Evolutionary conservation across 495 filamentous ascomycete genomes (phyloP).

Genomic region (Penicillium daleae): DNA sequence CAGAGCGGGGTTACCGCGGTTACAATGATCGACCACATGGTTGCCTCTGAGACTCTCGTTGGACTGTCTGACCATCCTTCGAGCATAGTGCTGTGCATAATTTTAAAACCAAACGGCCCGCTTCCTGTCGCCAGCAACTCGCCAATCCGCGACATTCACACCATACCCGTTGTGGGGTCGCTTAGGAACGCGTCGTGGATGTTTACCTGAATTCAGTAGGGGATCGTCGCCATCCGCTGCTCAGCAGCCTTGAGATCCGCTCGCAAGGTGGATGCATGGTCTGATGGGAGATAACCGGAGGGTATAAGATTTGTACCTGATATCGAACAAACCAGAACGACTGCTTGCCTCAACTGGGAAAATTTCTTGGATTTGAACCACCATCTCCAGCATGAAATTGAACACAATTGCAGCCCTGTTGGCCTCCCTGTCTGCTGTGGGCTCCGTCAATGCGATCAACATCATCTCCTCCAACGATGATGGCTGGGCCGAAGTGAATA

Average conservation of each 20-base stretch:
- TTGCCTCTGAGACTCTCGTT: slow-evolving; percentile 5
- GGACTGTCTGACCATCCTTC: background rate
- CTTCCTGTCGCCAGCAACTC: background rate
- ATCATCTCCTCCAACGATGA: slow-evolving; percentile 72
- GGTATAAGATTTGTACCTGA: background rate
- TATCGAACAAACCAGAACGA: no score
- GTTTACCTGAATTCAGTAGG: background rate
- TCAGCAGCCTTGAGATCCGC: background rate
- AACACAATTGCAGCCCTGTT: slow-evolving; percentile 8
- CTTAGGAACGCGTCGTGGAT: slow-evolving; percentile 10
- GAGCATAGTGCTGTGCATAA: background rate
- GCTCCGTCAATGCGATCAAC: slow-evolving; percentile 45
- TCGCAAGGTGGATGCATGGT: background rate
- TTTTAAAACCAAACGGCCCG: background rate
- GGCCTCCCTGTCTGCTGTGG: slow-evolving; percentile 13
- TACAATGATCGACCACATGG: slow-evolving; percentile 9
- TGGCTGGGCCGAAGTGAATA: slow-evolving; percentile 71
- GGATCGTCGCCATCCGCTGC: background rate
- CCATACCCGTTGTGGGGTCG: slow-evolving; percentile 4
- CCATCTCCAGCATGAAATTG: slow-evolving; percentile 13
- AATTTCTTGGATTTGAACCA: background rate
- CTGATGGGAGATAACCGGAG: background rate
- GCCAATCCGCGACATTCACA: background rate
- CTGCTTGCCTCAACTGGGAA: background rate
- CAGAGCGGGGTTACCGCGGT: background rate